Percentiles rank a stretch among this genome's conserved stretches.
These are phyloP conservation scores for Chaetoceros muelleri DNA, from an alignment of 108 stramenopile species.

Conservation along the genomic window DNA sequence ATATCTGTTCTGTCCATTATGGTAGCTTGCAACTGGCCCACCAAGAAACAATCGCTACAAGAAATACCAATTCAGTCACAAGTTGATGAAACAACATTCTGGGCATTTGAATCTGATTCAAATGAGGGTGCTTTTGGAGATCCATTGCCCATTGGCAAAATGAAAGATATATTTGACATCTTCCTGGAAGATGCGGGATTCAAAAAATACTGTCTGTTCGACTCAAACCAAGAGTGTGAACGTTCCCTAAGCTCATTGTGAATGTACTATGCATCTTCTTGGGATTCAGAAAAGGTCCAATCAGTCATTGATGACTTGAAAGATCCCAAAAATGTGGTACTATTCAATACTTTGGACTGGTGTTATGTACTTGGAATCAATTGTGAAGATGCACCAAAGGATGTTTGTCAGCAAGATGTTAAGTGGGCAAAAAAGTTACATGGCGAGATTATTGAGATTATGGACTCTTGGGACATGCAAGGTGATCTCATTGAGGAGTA, in stretches of 20 bases:
- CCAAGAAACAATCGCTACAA: no score
- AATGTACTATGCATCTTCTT: slow-evolving; percentile 34
- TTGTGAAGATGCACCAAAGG: slow-evolving; percentile 14
- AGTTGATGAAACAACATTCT: no score
- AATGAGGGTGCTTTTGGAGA: no score
- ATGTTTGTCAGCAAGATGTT: slow-evolving; percentile 9
- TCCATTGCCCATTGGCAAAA: no score
- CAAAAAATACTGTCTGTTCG: no score
- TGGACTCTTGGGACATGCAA: slow-evolving; percentile 28
- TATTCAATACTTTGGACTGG: slow-evolving; percentile 19
- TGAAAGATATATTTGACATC: no score
- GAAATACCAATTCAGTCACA: no score
- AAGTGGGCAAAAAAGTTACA: slow-evolving; percentile 7
- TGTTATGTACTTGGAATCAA: slow-evolving; percentile 18
- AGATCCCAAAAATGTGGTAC: slow-evolving; percentile 9
- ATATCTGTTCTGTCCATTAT: slow-evolving; percentile 31
- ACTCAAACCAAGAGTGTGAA: no score
- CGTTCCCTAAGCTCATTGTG: slow-evolving; percentile 19
- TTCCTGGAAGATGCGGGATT: no score
- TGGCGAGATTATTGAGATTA: slow-evolving; percentile 14
- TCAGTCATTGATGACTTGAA: slow-evolving; percentile 18
- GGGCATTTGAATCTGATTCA: no score
- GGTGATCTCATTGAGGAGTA: slow-evolving; percentile 24
- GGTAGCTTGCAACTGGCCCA: slow-evolving; percentile 27
- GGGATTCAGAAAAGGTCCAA: slow-evolving; percentile 24